A percentile compares a stretch with the other conserved stretches of the same genome.
phyloP scores from a whole-genome alignment of 108 stramenopile genomes.

The Halocafeteria seosinensis region DNA sequence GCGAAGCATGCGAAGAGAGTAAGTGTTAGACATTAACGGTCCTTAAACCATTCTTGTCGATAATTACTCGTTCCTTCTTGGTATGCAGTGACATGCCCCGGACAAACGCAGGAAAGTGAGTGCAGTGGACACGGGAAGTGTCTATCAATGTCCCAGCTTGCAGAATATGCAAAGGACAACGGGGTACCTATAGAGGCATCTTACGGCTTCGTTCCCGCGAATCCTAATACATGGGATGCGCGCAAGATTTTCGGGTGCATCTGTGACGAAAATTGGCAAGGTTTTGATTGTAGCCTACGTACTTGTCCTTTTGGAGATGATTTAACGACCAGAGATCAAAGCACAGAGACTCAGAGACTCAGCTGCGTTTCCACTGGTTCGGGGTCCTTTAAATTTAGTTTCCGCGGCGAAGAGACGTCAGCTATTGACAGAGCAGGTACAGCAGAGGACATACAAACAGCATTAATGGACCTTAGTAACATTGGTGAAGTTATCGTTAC shows the following conservation, averaged over 20 bases:
- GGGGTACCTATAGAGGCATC: neutral
- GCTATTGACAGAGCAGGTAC: slow-evolving; percentile 14
- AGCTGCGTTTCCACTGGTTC: neutral
- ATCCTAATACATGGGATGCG: slow-evolving; percentile 14
- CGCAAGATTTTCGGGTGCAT: slow-evolving; percentile 21
- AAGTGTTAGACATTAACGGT: too few species aligned
- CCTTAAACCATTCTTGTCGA: too few species aligned
- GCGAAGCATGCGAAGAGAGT: slow-evolving; percentile 36
- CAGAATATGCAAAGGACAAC: slow-evolving; percentile 5
- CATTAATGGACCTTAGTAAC: slow-evolving; percentile 18
- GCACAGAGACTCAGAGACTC: slow-evolving; percentile 6
- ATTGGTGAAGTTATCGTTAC: neutral
- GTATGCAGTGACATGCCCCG: slow-evolving; percentile 18
- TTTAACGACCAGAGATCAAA: slow-evolving; percentile 4
- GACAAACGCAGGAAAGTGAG: neutral
- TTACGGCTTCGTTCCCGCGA: slow-evolving; percentile 22
- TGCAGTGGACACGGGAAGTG: slow-evolving; percentile 41
- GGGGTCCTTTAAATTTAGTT: neutral
- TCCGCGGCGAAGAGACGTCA: slow-evolving; percentile 6
- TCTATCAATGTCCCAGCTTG: slow-evolving; percentile 25
- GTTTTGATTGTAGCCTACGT: slow-evolving; percentile 28
- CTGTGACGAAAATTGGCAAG: slow-evolving; percentile 33
- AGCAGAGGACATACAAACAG: slow-evolving; percentile 9
- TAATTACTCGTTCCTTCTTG: too few species aligned
- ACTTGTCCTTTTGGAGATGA: slow-evolving; percentile 29